Evolutionary conservation across 2,329 filamentous ascomycete species (phyloP).

Genomic region (Venturiaceae sp.): DNA sequence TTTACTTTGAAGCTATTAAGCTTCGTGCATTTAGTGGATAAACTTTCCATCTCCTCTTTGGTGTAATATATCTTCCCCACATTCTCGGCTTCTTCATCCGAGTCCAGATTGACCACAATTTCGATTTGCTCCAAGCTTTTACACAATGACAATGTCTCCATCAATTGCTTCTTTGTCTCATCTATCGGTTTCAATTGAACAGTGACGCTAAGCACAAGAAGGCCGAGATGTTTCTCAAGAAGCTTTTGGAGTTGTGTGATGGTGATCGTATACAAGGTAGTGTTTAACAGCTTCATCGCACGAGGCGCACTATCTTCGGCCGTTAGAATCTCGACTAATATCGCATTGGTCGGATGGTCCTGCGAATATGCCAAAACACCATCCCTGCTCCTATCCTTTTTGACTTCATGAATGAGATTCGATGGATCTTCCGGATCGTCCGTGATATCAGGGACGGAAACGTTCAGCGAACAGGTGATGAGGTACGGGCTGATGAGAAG

Average conservation of each 20-base stretch:
- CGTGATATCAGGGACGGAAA: slow-evolving; percentile 22
- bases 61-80: slow-evolving; percentile 9
- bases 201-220: slow-evolving; percentile 29
- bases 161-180: slow-evolving; percentile 22
- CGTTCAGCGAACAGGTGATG: slow-evolving; percentile 28
- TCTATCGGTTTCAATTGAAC: slow-evolving; percentile 25
- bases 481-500: slow-evolving; percentile 25
- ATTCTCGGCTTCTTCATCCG: slow-evolving; percentile 20
- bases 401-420: slow-evolving; percentile 13
- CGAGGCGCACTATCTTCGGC: slow-evolving; percentile 21
- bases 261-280: slow-evolving; percentile 31
- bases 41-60: slow-evolving; percentile 21
- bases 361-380: slow-evolving; percentile 26
- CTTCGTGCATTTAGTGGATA: slow-evolving; percentile 22
- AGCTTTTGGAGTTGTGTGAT: slow-evolving; percentile 23
- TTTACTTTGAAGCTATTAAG: slow-evolving; percentile 26
- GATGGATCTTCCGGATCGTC: slow-evolving; percentile 16
- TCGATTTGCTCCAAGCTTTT: slow-evolving; percentile 28
- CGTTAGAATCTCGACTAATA: slow-evolving; percentile 22
- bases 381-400: slow-evolving; percentile 11
- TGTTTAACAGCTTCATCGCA: slow-evolving; percentile 26
- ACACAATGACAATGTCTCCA: slow-evolving; percentile 19
- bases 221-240: slow-evolving; percentile 22
- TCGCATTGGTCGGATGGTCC: slow-evolving; percentile 3
- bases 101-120: slow-evolving; percentile 24